A percentile compares a stretch with the other conserved stretches of the same genome.
Evolutionary conservation across 306 rosid genomes (phyloP).

Genomic region (Begonia fuchsioides): DNA sequence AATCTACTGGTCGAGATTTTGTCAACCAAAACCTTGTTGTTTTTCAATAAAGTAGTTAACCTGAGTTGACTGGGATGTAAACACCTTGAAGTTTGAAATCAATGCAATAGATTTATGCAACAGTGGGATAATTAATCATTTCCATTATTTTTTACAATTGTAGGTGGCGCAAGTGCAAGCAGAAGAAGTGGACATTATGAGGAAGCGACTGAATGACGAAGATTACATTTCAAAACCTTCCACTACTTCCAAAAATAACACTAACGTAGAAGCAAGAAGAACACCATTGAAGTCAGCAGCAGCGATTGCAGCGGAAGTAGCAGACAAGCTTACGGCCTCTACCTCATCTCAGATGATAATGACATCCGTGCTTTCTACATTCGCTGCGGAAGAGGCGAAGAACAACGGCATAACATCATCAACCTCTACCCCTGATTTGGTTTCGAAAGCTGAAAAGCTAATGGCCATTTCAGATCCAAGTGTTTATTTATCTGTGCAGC

Average conservation of each 20-base stretch:
- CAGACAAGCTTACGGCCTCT: constrained; percentile 90
- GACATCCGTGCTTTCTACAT: constrained; percentile 77
- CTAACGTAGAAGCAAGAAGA: too few species aligned
- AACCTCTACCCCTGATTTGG: constrained; percentile 13
- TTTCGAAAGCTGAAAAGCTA: constrained; percentile 22
- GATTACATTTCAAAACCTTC: constrained; percentile 33
- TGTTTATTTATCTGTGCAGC: constrained; percentile 41
- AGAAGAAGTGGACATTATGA: constrained; percentile 71
- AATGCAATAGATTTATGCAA: too few species aligned
- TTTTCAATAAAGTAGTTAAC: too few species aligned
- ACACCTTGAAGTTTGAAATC: too few species aligned
- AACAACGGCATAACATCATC: constrained; percentile 33
- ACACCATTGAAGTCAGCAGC: constrained; percentile 55
- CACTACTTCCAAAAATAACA: neutral
- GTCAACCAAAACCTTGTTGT: too few species aligned
- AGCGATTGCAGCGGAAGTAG: constrained; percentile 83
- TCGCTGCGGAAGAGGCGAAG: constrained; percentile 85
- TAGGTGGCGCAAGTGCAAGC: constrained; percentile 84
- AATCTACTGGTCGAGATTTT: too few species aligned
- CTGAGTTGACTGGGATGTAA: too few species aligned
- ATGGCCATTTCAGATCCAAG: constrained; percentile 34
- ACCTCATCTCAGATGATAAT: constrained; percentile 83
- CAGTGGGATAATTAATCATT: too few species aligned
- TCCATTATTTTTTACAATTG: constrained; percentile 1
- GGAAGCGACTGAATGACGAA: constrained; percentile 48